Evolutionary conservation across 805 yeast species (phyloP).

Genomic region (Metschnikowia lachancei): DNA sequence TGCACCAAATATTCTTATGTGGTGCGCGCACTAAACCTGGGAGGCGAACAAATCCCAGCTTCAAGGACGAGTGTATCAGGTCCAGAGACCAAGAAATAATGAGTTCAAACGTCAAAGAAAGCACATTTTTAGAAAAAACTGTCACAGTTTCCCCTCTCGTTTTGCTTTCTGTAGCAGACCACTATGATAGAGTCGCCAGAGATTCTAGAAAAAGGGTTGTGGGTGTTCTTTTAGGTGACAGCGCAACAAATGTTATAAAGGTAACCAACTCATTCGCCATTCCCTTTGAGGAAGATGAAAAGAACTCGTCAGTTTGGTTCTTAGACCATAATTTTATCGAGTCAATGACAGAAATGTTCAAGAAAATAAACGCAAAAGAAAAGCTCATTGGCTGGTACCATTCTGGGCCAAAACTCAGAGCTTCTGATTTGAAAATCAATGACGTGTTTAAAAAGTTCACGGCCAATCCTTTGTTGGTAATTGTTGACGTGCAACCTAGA

Average conservation of each 20-base stretch:
- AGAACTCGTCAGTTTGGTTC: slow-evolving; percentile 91
- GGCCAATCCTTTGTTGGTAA: slow-evolving; percentile 74
- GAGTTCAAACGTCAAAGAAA: slow-evolving; percentile 34
- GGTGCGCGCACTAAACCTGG: slow-evolving; percentile 15
- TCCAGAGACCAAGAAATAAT: slow-evolving; percentile 9
- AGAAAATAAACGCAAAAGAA: slow-evolving; percentile 96
- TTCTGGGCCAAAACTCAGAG: slow-evolving; percentile 88
- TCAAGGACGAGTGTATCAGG: neutral
- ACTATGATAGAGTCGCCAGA: slow-evolving; percentile 82
- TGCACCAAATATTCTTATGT: slow-evolving; percentile 1
- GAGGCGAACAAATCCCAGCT: slow-evolving; percentile 6
- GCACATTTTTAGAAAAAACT: slow-evolving; percentile 45
- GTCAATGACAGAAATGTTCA: slow-evolving; percentile 96
- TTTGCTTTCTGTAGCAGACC: slow-evolving; percentile 90
- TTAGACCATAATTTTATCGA: slow-evolving; percentile 95
- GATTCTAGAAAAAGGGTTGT: slow-evolving; percentile 75
- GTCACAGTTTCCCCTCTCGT: slow-evolving; percentile 96
- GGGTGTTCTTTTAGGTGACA: slow-evolving; percentile 91
- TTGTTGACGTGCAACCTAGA: slow-evolving; percentile 86
- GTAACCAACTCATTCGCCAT: slow-evolving; percentile 94
- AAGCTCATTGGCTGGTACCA: slow-evolving; percentile 99
- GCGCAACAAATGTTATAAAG: slow-evolving; percentile 52
- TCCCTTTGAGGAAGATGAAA: slow-evolving; percentile 96
- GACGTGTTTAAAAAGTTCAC: slow-evolving; percentile 83
- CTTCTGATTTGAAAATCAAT: slow-evolving; percentile 87